Conservation (phyloP, 2,329 filamentous ascomycete genomes). For the Acrocalymma vagum region DNA sequence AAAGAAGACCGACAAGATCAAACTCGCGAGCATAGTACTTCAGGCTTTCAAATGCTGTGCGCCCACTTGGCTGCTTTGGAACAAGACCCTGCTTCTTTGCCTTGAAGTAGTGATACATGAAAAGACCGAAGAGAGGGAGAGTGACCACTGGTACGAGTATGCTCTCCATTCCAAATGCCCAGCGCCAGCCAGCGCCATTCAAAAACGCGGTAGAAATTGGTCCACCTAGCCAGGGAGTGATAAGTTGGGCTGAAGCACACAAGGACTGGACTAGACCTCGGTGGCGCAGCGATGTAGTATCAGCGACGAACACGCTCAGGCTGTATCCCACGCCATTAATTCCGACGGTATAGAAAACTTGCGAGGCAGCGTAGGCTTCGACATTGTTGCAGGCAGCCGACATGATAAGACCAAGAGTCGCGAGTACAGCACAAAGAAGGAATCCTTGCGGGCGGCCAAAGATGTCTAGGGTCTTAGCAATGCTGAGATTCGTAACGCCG, state of each 20-base stretch:
- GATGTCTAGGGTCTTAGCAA: conserved; percentile 50
- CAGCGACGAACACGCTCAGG: conserved; percentile 68
- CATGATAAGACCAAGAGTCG: conserved; percentile 61
- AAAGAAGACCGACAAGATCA: conserved; percentile 67
- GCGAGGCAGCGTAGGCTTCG: conserved; percentile 67
- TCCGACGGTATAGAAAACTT: conserved; percentile 73
- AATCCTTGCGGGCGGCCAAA: conserved; percentile 49
- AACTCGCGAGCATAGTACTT: conserved; percentile 67
- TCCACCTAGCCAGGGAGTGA: conserved; percentile 28
- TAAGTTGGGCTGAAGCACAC: conserved; percentile 22
- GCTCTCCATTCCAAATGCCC: conserved; percentile 72
- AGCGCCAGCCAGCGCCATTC: conserved; percentile 63
- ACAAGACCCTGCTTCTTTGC: conserved; percentile 64
- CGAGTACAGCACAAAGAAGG: conserved; percentile 27
- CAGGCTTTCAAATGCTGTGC: conserved; percentile 58
- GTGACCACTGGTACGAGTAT: conserved; percentile 69
- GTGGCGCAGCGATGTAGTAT: conserved; percentile 71
- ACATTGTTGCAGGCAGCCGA: conserved; percentile 70
- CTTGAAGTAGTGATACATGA: conserved; percentile 65
- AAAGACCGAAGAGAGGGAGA: conserved; percentile 65
- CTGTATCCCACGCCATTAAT: conserved; percentile 59
- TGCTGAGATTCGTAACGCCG: conserved; percentile 43
- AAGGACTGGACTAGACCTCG: conserved; percentile 68
- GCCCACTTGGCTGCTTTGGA: conserved; percentile 48
- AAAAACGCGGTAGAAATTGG: conserved; percentile 49